phyloP scores from a whole-genome alignment of 2,329 filamentous ascomycete species.

The Dothidotthia symphoricarpi region DNA sequence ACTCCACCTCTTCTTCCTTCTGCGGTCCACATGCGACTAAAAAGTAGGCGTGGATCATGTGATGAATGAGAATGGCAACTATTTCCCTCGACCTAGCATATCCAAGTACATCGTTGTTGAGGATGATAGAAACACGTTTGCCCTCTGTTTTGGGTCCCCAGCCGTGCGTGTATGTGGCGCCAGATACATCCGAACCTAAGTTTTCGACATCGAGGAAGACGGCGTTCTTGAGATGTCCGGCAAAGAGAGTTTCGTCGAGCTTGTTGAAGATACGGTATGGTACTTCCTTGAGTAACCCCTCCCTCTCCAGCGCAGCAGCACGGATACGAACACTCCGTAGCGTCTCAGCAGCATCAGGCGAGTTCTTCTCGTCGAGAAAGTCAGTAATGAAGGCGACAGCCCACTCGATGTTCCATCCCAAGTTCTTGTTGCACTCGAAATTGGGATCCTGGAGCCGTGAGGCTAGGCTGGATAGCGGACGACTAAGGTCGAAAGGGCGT shows the following conservation, averaged over 20 bases:
- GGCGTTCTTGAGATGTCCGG: conserved; percentile 38
- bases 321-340: conserved; percentile 18
- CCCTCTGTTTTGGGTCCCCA: conserved; percentile 21
- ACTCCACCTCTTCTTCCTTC: conserved; percentile 30
- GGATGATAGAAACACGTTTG: conserved; percentile 39
- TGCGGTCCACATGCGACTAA: conserved; percentile 44
- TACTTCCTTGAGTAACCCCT: conserved; percentile 20
- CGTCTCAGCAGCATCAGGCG: conserved; percentile 15
- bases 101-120: conserved; percentile 25
- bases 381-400: conserved; percentile 43
- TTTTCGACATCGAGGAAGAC: conserved; percentile 37
- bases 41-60: conserved; percentile 50
- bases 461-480: conserved; percentile 4
- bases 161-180: conserved; percentile 39
- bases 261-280: conserved; percentile 40
- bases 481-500: conserved; percentile 3
- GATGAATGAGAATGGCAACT: conserved; percentile 43
- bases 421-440: conserved; percentile 20
- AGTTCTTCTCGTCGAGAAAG: conserved; percentile 26
- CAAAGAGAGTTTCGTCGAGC: conserved; percentile 41
- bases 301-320: conserved; percentile 13
- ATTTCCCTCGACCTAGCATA: conserved; percentile 33
- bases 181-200: conserved; percentile 30
- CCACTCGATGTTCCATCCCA: conserved; percentile 45
- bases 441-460: conserved; percentile 21